phyloP scores from a whole-genome alignment of 2,329 filamentous ascomycete species.

The Aureobasidium melanogenum region DNA sequence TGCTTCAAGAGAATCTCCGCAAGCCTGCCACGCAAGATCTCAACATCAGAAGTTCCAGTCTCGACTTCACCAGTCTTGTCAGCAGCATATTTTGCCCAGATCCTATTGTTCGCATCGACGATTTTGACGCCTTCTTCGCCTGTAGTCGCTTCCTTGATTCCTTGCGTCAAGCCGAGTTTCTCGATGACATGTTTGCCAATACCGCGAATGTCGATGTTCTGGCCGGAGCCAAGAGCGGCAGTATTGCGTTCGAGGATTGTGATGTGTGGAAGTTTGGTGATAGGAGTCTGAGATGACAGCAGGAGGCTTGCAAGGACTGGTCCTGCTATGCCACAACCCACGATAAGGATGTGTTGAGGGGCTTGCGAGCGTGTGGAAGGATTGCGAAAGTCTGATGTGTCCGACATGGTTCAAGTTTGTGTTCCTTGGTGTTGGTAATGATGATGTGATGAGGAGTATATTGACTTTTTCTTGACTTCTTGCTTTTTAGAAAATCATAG shows the following conservation, averaged over 20 bases:
- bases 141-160: slow-evolving; percentile 28
- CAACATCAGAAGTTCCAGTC: slow-evolving; percentile 37
- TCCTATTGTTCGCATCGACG: slow-evolving; percentile 19
- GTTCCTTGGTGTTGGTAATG: too few relatives aligned
- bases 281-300: slow-evolving; percentile 24
- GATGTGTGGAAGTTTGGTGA: slow-evolving; percentile 23
- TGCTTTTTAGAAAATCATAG: neutral
- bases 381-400: neutral
- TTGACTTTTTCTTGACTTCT: neutral
- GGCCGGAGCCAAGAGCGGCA: slow-evolving; percentile 31
- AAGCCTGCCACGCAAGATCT: slow-evolving; percentile 49
- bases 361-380: neutral
- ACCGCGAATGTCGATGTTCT: slow-evolving; percentile 38
- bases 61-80: slow-evolving; percentile 18
- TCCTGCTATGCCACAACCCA: slow-evolving; percentile 32
- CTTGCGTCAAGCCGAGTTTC: slow-evolving; percentile 31
- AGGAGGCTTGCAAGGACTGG: slow-evolving; percentile 29
- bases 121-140: slow-evolving; percentile 34
- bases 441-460: too few relatives aligned
- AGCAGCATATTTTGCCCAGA: slow-evolving; percentile 13
- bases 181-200: slow-evolving; percentile 33
- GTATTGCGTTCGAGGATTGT: slow-evolving; percentile 38
- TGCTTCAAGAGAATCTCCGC: slow-evolving; percentile 34
- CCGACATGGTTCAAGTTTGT: slow-evolving; percentile 38
- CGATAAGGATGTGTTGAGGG: slow-evolving; percentile 25